These are phyloP conservation scores for Dryadomyces sulphureus DNA, from an alignment of 2,329 filamentous ascomycete species.

Conservation along the genomic window DNA sequence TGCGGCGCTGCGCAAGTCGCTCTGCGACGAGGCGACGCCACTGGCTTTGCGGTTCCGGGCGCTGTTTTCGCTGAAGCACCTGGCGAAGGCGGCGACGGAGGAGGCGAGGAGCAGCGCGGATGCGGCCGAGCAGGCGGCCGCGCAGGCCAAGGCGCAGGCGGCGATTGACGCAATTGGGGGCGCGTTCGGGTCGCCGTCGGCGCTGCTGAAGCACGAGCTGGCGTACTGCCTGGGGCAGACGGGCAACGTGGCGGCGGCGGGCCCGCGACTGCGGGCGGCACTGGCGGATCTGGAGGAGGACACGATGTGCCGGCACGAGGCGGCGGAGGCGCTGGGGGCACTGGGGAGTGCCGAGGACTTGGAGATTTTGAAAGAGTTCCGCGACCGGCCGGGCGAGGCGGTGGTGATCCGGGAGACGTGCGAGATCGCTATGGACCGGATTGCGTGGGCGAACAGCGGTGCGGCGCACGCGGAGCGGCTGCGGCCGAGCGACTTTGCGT, in stretches of 20 bases:
- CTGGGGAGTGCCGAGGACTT: slow-evolving; percentile 63
- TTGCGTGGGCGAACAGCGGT: slow-evolving; percentile 83
- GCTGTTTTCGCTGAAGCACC: slow-evolving; percentile 92
- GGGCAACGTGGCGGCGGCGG: slow-evolving; percentile 56
- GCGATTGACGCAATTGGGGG: slow-evolving; percentile 74
- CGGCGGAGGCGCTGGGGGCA: slow-evolving; percentile 85
- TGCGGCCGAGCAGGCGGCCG: slow-evolving; percentile 5
- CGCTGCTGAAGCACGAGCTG: slow-evolving; percentile 87
- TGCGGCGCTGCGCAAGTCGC: slow-evolving; percentile 52
- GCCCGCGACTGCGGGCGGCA: slow-evolving; percentile 53
- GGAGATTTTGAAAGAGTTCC: slow-evolving; percentile 54
- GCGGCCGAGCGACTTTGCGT: slow-evolving; percentile 68
- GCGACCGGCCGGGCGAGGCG: slow-evolving; percentile 62
- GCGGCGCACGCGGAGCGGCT: slow-evolving; percentile 59
- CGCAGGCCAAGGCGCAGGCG: slow-evolving; percentile 30
- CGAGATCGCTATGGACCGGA: slow-evolving; percentile 87
- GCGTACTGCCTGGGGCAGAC: slow-evolving; percentile 95
- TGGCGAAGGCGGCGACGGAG: slow-evolving; percentile 46
- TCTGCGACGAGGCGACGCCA: slow-evolving; percentile 66
- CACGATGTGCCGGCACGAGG: slow-evolving; percentile 91
- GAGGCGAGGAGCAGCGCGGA: no score
- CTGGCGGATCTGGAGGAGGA: slow-evolving; percentile 72
- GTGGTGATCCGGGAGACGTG: slow-evolving; percentile 87
- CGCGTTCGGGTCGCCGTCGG: slow-evolving; percentile 70
- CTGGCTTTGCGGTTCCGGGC: slow-evolving; percentile 87